These are phyloP conservation scores for Chimonanthus salicifolius DNA, from an alignment of 164 flowering plant genomes.

Conservation along the genomic window DNA sequence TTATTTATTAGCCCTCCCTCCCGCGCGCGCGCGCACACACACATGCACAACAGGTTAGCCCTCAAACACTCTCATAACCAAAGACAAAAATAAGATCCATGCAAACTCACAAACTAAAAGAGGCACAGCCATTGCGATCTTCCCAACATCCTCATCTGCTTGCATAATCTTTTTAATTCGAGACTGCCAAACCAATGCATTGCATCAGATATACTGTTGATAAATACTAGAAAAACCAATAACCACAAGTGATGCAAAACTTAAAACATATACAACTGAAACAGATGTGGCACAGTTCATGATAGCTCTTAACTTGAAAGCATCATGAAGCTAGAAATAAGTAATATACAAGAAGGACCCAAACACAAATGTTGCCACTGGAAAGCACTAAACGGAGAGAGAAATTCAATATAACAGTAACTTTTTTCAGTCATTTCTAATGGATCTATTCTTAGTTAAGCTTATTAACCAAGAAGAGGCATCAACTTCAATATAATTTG, in stretches of 20 bases:
- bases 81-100: slow-evolving; percentile 2
- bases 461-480: background rate
- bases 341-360: background rate
- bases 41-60: background rate
- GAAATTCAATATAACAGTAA: background rate
- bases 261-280: background rate
- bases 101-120: slow-evolving; percentile 16
- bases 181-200: slow-evolving; percentile 7
- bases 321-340: background rate
- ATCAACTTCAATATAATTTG: too few species aligned
- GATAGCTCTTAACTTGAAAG: background rate
- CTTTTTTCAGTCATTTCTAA: background rate
- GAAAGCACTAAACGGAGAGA: background rate
- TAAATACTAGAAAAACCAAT: background rate
- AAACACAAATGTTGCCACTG: background rate
- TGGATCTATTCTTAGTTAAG: background rate
- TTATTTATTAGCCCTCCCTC: too few species aligned
- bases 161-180: slow-evolving; percentile 22
- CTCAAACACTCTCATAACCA: background rate
- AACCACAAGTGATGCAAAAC: background rate
- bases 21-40: too few species aligned
- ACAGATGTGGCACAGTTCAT: background rate
- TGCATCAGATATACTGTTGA: background rate
- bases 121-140: slow-evolving; percentile 20
- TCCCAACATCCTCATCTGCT: slow-evolving; percentile 21